Base-by-base conservation (phyloP, 106 monocot genomes). In the Acorus calamus region DNA sequence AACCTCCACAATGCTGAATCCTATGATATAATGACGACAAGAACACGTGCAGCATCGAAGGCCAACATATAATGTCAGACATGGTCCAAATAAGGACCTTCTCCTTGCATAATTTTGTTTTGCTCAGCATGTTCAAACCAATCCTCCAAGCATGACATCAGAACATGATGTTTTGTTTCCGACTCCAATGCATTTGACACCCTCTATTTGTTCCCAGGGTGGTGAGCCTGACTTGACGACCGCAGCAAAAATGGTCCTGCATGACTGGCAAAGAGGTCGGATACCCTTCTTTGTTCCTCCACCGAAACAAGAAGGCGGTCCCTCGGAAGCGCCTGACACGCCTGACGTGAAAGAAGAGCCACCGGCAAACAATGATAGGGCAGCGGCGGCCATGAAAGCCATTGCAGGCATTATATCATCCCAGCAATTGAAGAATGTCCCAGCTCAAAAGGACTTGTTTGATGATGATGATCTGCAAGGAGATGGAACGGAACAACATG, bases 241-340 rank as follows among this genome's bases (percentile, higher is more conserved):
- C 2, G 74, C 78, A 41, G 84, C 84, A 46, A 88, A 83, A 69
- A 80, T 88, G 83, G 63, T 88, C 8, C 80, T 88, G 3, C 78
- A 84, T 42, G 88, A 88, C 59, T 88, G 88, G 88, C 88, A 88
- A 65, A 83, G 88, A 57, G 88, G 88, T 46, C 80, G 78, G 61
- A 80, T 88, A 67, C 88, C 88, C 4, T 88, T 88, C 60, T 88
- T 84, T 41, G 88, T 88, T 9, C 81, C 80, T 2, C 88, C 88
- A 48, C 78, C 88, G 28, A 49, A 72, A 56, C 45, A 56, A 8
- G 72, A 59, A 49, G 60, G 65, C n/a, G 73, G 47, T n/a, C 4
- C 56, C 60, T n/a, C 68, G 12, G 62, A 71, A 9, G 47, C 41
- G 4, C 1, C 72, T 14, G 46, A 55, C 59, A 3, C 55, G 45